Evolutionary conservation across 176 grass and related monocot genomes (phyloP).

Genomic region (Lolium multiflorum): DNA sequence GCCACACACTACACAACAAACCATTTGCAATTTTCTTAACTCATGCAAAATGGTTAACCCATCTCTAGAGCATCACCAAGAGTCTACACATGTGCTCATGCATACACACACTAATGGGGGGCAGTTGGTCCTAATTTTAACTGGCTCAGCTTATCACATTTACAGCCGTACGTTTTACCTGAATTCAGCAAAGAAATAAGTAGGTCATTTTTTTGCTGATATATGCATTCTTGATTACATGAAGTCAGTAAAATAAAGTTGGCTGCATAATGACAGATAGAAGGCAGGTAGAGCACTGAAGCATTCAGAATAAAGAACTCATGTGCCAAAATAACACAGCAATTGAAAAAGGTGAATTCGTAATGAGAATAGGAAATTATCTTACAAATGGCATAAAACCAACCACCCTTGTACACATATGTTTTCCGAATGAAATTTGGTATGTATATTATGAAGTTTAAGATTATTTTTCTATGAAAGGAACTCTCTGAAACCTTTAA

Average conservation of each 20-base stretch:
- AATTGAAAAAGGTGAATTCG: background rate
- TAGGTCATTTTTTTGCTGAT: background rate
- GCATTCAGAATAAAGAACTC: background rate
- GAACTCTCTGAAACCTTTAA: conserved; percentile 13
- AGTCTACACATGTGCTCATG: background rate
- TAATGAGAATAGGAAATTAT: background rate
- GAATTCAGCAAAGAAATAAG: conserved; percentile 7
- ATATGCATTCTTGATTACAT: conserved; percentile 11
- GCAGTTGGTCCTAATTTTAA: background rate
- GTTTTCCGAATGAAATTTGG: background rate
- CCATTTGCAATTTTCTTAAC: conserved; percentile 4
- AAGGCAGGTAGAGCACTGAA: background rate
- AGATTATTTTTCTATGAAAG: background rate
- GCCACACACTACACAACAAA: background rate
- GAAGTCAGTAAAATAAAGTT: background rate
- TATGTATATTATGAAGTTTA: background rate
- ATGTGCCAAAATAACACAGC: background rate
- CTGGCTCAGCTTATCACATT: background rate
- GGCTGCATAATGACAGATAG: background rate
- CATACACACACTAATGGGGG: background rate
- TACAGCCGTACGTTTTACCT: background rate
- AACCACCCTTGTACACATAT: background rate
- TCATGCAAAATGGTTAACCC: background rate
- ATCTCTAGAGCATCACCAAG: background rate
- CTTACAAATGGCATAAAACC: background rate